These are phyloP conservation scores for Candida frijolesensis DNA, from an alignment of 1,139 yeast genomes.

Conservation along the genomic window DNA sequence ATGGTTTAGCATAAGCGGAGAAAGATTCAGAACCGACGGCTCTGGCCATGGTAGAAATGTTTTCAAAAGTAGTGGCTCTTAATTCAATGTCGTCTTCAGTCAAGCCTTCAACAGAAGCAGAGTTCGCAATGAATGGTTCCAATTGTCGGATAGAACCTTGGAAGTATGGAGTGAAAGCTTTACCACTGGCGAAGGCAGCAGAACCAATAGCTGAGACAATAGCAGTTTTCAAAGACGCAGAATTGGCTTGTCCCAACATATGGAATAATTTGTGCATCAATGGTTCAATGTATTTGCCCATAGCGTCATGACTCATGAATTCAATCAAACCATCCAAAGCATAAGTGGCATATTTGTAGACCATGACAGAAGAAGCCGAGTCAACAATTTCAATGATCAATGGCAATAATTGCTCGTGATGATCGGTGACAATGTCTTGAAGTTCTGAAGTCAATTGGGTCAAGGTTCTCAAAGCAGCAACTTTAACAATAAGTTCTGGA, in stretches of 20 bases:
- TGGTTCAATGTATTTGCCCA: constrained; percentile 79
- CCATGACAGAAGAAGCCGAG: constrained; percentile 77
- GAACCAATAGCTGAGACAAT: constrained; percentile 97
- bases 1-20: constrained; percentile 82
- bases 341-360: constrained; percentile 87
- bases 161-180: constrained; percentile 83
- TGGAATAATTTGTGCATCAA: constrained; percentile 87
- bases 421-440: constrained; percentile 80
- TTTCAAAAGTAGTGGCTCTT: constrained; percentile 90
- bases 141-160: constrained; percentile 75
- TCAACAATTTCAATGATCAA: constrained; percentile 86
- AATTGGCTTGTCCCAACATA: constrained; percentile 70
- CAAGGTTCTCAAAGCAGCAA: constrained; percentile 84
- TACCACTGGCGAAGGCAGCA: constrained; percentile 94
- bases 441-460: constrained; percentile 80
- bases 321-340: constrained; percentile 93
- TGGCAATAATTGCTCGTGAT: constrained; percentile 82
- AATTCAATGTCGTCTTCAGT: constrained; percentile 80
- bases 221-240: constrained; percentile 76
- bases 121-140: constrained; percentile 74
- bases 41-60: constrained; percentile 91
- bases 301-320: constrained; percentile 85
- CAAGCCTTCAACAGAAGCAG: constrained; percentile 68
- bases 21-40: constrained; percentile 94
- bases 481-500: constrained; percentile 72